Evolutionary conservation across 306 rosid genomes (phyloP), one percentile per base, ranked within the genome.

Genomic region (Acacia melanoxylon): DNA sequence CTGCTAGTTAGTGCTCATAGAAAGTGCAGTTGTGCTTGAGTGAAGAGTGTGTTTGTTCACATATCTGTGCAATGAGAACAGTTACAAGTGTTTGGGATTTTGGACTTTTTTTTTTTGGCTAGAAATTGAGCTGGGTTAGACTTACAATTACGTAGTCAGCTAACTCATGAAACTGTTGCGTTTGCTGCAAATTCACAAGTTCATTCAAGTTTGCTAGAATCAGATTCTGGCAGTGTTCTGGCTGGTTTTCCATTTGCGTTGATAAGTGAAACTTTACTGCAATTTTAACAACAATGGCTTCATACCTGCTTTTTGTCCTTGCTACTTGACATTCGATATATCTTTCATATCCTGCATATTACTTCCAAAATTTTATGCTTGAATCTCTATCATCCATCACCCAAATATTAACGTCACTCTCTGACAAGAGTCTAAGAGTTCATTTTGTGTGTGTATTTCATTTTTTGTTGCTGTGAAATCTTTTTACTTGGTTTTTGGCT

Each of bases 261-360:
- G 37, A 25, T 13, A 19, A 25, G 19, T 27, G 33, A 62, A 62
- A 37, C 27, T 27, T 17, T 25, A 62, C 68, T 62, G 68, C 69
- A 29, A 27, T 29, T 27, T 63, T 58, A 56, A 24, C 65, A 56
- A 10, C 29, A 58, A 24, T 22, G 27, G 27, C 63, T 27, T 10
- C 25, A 9, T 24, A 29, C 17, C 41, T 37, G 41, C 41, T 37
- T 73, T 49, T 5, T 41, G 4, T 66, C 41, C 45, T 10, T 61
- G 68, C 70, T 35, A 66, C 52, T 48, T 68, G 45, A 76, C 66
- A 45, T 24, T 77, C 42, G 68, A 81, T 66, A 27, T 31, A 63
- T 46, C 40, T 49, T 63, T n/a, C 15, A 76, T 76, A 4, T 44
- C 24, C n/a, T 5, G n/a, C n/a, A 46, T 65, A 24, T 29, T 65